Base-by-base conservation (phyloP, 1,139 yeast species). In the Hansenula lynferdii region DNA sequence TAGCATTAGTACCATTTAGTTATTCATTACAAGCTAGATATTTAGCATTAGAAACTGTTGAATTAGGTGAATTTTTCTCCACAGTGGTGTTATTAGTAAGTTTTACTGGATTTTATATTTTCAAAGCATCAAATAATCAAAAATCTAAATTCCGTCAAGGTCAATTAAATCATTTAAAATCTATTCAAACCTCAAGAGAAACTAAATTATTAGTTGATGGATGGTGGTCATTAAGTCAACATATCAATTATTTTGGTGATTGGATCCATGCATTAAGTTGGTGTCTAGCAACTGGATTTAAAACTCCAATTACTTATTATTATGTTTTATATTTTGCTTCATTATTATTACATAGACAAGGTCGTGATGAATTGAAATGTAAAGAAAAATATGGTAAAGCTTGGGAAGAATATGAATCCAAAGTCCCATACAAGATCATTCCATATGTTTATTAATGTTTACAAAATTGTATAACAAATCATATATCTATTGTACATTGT, bases 171-270 rank as follows among this genome's bases (percentile, higher is more conserved):
- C 72, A 81, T 40, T 65, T 85, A 57, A 74, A 77, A 51, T 81
- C 78, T 44, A 83, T 92, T 44, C 65, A 75, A 45, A 84, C 97
- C 1, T 67, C 72, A 24, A 77, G 85, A 12, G 96, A 96, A 1
- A 83, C 96, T 28, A 84, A 77, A 54, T 72, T 92, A 47, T 67
- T 92, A 38, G 75, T 80, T 41, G 94, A 87, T 53, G 97, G 97
- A 3, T 92, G 98, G 98, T 92, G 98, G 98, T 85, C 85, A 4
- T 62, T 70, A 29, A 80, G 96, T 7, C 95, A 95, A 51, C 98
- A 92, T 60, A 87, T 87, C 58, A 92, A 92, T 58, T 92, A 92
- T 62, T 73, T 90, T 45, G 98, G 98, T 28, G 98, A 92, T 64
- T 89, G 97, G 94, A 58, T 94, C 36, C 80, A 89, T 57, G 89